Base-by-base conservation (phyloP, 1,284 basidiomycete species). In the Puccinia hordei region DNA sequence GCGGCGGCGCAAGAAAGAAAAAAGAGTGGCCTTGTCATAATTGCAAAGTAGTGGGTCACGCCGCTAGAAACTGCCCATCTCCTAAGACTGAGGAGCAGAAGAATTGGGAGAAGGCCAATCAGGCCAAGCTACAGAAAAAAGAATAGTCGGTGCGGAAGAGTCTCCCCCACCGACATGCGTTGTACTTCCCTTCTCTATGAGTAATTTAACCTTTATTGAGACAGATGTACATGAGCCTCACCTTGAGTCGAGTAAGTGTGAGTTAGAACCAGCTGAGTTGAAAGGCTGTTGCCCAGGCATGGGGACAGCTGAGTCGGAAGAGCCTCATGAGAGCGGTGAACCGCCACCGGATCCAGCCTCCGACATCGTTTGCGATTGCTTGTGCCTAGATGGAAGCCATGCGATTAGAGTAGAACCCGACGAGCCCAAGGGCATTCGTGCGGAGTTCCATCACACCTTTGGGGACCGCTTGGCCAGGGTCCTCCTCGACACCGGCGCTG, bases 401-500 rank as follows among this genome's bases (percentile, higher is more conserved):
- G 4, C 61, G n/a, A 17, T 41, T n/a, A 19, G 17, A 12, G 1
- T 24, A n/a, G 35, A 0, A 0, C 33, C 17, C 9, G 61, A 65
- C 17, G 61, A 41, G 17, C 35, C 61, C 6, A 5, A 12, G 6
- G 35, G 30, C 8, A 19, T 65, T 41, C 17, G 61, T 5, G 61
- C 61, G 0, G 35, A 65, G 19, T 65, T 65, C 35, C 33, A n/a
- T 22, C 35, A 65, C 33, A 33, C 2, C 1, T 19, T 65, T n/a
- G 61, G 41, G 61, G 61, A 17, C 61, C 61, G 35, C 35, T 41
- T 57, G 38, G 57, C 57, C 57, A 57, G 57, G 57, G 57, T 73
- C 35, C 57, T 73, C 51, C 17, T 73, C 22, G 53, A 73, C 35
- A 73, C 72, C 5, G 72, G 72, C 38, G 72, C 72, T 57, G 38